Evolutionary conservation across 2,329 filamentous ascomycete genomes (phyloP).

Genomic region (Sclerotinia sclerotiorum): DNA sequence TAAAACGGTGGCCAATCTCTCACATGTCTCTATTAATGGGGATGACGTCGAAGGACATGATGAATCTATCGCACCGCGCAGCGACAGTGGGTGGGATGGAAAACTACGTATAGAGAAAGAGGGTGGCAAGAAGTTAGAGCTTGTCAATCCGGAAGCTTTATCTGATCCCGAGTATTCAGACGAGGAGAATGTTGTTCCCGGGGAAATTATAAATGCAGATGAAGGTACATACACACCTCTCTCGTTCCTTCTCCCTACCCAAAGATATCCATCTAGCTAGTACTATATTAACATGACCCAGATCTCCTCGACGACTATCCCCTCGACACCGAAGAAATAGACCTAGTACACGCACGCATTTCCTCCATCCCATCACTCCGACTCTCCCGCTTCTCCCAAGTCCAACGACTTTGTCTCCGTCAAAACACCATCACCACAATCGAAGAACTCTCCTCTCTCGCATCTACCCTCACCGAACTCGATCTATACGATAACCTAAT

Average conservation of each 20-base stretch:
- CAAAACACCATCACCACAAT: slow-evolving; percentile 87
- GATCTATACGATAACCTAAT: slow-evolving; percentile 98
- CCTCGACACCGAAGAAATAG: slow-evolving; percentile 71
- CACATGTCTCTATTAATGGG: slow-evolving; percentile 34
- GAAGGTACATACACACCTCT: slow-evolving; percentile 60
- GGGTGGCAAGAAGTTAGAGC: slow-evolving; percentile 55
- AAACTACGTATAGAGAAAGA: slow-evolving; percentile 67
- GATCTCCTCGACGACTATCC: slow-evolving; percentile 63
- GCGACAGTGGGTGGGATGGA: slow-evolving; percentile 77
- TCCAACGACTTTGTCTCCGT: slow-evolving; percentile 79
- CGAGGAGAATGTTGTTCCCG: slow-evolving; percentile 64
- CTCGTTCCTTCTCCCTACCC: neutral
- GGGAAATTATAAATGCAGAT: slow-evolving; percentile 76
- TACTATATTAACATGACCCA: slow-evolving; percentile 37
- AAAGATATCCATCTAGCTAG: neutral
- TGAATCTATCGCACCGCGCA: slow-evolving; percentile 38
- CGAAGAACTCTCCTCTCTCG: slow-evolving; percentile 67
- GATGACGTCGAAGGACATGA: slow-evolving; percentile 35
- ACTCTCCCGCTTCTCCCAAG: slow-evolving; percentile 79
- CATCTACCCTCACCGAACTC: slow-evolving; percentile 71
- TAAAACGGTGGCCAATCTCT: slow-evolving; percentile 31
- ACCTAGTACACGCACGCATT: slow-evolving; percentile 85
- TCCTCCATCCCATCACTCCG: slow-evolving; percentile 72
- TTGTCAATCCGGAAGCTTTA: slow-evolving; percentile 78
- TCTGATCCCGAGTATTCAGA: slow-evolving; percentile 86